Evolutionary conservation across 805 yeast species (phyloP), one percentile per base, ranked within the genome.

Genomic region (Schwanniomyces occidentalis): DNA sequence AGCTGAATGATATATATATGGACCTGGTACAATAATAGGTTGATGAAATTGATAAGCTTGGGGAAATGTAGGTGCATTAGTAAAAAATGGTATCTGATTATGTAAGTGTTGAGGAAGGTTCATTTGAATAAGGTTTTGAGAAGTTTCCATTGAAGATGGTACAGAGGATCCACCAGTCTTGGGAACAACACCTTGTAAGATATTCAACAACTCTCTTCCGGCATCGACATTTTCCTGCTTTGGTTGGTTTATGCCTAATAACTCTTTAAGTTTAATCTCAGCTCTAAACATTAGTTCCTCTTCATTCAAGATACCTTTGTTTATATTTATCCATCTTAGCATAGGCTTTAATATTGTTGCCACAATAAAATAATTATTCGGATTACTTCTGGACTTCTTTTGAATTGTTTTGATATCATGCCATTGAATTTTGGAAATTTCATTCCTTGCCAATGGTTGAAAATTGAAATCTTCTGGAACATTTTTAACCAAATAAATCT

Each of bases 381-480:
- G 61, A 30, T 52, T 46, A 50, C 46, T n/a, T 63, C 72, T 53
- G 54, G 61, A 48, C 54, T 67, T 69, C 64, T 75, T 49, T 34
- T 51, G 61, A 19, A 68, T 50, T 6, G 46, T 17, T 46, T 58
- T 80, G 42, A 84, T 64, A 47, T 79, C 82, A 44, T 68, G 61
- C 98, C 97, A 91, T 58, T 82, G 74, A 32, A 91, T 86, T 36
- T 77, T 76, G 28, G 82, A 76, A 45, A 93, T 95, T 63, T 93
- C 99, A 56, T 85, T 85, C 51, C 96, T 76, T 2, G 87, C 95
- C 40, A 74, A 67, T 1, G 99, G 97, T 43, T 69, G 75, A 51
- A 93, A 93, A n/a, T 60, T 58, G 30, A 76, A 76, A 42, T 78
- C 79, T 46, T 84, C 89, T 2, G 96, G 89, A 2, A 93, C 85